Conservation (phyloP, 495 filamentous ascomycete species). For the Paragyromitra xinjiangensis region DNA sequence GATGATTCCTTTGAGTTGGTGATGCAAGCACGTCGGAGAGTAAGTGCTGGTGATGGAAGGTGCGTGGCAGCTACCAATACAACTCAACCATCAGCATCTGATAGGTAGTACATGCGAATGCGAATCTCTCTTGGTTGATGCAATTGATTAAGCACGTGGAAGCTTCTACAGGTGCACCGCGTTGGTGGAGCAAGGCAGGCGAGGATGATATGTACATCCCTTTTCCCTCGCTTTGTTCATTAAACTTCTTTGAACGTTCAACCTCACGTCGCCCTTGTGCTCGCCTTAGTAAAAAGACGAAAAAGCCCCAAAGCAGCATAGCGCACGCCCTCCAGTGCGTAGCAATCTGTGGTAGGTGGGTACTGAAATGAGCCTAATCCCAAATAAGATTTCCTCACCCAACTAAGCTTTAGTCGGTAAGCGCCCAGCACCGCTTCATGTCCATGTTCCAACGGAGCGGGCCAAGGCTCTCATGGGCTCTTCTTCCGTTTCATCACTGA, state of each 20-base stretch:
- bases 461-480: conserved; percentile 37
- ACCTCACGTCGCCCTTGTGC: conserved; percentile 29
- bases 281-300: conserved; percentile 21
- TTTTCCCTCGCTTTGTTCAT: conserved; percentile 37
- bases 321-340: conserved; percentile 15
- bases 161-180: conserved; percentile 21
- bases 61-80: conserved; percentile 52
- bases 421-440: conserved; percentile 17
- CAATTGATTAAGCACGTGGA: conserved; percentile 33
- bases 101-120: conserved; percentile 48
- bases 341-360: not conserved
- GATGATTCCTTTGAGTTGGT: conserved; percentile 45
- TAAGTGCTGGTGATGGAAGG: conserved; percentile 37
- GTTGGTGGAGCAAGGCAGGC: conserved; percentile 14
- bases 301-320: conserved; percentile 20
- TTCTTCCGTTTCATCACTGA: conserved; percentile 45
- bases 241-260: conserved; percentile 34
- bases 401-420: conserved; percentile 29
- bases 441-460: conserved; percentile 42
- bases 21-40: conserved; percentile 48
- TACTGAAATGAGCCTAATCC: not conserved
- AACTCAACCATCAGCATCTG: conserved; percentile 44
- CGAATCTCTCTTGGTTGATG: conserved; percentile 29
- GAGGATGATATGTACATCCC: conserved; percentile 10
- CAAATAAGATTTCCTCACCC: conserved; percentile 13